phyloP scores from a whole-genome alignment of 176 grass and related monocot species.

The Secale cereale region DNA sequence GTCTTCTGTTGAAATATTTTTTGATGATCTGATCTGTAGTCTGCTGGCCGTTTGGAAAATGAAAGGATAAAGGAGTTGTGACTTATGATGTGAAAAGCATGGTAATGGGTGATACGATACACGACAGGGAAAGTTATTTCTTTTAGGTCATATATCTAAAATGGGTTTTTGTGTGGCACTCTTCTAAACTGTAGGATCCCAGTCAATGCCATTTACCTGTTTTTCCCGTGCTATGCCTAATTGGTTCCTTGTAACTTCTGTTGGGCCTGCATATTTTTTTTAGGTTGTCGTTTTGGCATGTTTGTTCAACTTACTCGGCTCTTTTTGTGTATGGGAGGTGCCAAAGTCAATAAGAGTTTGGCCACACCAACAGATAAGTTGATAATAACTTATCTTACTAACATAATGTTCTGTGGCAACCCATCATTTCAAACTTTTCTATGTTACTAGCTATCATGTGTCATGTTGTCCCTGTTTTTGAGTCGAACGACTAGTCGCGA shows the following conservation, averaged over 20 bases:
- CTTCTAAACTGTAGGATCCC: not conserved
- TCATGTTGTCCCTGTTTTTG: not conserved
- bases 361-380: not conserved
- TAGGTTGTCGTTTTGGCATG: not conserved
- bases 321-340: not conserved
- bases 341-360: not conserved
- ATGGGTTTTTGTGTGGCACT: not conserved
- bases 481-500: too few species aligned
- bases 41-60: not conserved
- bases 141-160: not conserved
- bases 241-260: not conserved
- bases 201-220: not conserved
- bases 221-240: not conserved
- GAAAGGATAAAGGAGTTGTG: not conserved
- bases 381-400: not conserved
- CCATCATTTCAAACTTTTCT: not conserved
- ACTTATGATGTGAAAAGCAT: conserved; percentile 5
- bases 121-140: not conserved
- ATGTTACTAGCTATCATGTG: not conserved
- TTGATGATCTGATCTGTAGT: not conserved
- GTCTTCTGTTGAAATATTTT: not conserved
- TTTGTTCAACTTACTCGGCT: not conserved
- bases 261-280: not conserved
- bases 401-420: not conserved
- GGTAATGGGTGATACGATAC: not conserved